These are phyloP conservation scores for Oidiodendron maius DNA, from an alignment of 495 filamentous ascomycete genomes.

Conservation along the genomic window DNA sequence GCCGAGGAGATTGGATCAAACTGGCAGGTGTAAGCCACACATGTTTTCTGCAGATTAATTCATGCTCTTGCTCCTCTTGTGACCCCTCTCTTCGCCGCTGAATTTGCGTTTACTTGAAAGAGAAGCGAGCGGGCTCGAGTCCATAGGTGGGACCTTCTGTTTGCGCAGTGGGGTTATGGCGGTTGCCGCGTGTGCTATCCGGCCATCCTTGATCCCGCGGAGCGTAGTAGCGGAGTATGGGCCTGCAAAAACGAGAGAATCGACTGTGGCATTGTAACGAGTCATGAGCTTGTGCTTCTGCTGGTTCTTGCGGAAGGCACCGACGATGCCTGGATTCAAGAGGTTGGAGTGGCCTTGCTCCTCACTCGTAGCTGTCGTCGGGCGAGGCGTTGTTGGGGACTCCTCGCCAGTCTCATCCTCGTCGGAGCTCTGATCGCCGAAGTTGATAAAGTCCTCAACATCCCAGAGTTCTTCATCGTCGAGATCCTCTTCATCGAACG, in stretches of 20 bases:
- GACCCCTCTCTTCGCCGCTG: slow-evolving; percentile 27
- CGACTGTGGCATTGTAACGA: slow-evolving; percentile 42
- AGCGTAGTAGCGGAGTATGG: slow-evolving; percentile 45
- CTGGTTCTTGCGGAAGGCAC: slow-evolving; percentile 75
- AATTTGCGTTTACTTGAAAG: slow-evolving; percentile 45
- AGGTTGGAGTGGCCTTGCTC: slow-evolving; percentile 48
- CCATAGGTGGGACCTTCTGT: slow-evolving; percentile 35
- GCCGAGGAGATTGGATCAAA: slow-evolving; percentile 27
- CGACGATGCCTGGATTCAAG: slow-evolving; percentile 58
- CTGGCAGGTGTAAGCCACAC: slow-evolving; percentile 15
- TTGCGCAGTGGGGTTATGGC: slow-evolving; percentile 48
- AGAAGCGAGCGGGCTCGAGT: slow-evolving; percentile 31
- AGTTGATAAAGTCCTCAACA: slow-evolving; percentile 68
- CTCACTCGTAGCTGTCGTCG: slow-evolving; percentile 45
- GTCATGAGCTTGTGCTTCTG: slow-evolving; percentile 64
- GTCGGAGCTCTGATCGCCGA: slow-evolving; percentile 53
- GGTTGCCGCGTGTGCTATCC: slow-evolving; percentile 45
- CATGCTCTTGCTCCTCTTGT: slow-evolving; percentile 43
- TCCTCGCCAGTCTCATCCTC: slow-evolving; percentile 32
- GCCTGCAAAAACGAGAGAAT: slow-evolving; percentile 45
- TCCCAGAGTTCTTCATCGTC: slow-evolving; percentile 61
- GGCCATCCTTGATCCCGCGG: slow-evolving; percentile 48
- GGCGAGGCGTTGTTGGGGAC: slow-evolving; percentile 46
- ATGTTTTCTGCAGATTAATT: background rate
- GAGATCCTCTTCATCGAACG: slow-evolving; percentile 46